These are phyloP conservation scores for Citeromyces hawaiiensis DNA, from an alignment of 1,139 yeast species.

Conservation along the genomic window DNA sequence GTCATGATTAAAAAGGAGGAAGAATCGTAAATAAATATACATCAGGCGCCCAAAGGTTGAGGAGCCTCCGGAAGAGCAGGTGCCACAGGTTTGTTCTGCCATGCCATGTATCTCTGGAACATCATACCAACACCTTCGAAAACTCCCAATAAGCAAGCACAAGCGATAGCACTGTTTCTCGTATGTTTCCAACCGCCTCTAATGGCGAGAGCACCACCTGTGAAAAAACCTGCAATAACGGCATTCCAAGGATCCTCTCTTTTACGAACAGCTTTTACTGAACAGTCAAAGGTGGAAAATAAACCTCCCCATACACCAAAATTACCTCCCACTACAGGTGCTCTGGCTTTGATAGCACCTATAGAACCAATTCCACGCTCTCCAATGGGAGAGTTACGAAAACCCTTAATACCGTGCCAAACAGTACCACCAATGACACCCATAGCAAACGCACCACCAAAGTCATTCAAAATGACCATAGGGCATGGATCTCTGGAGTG, in stretches of 20 bases:
- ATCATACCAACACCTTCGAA: slow-evolving; percentile 98
- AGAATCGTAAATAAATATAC: neutral
- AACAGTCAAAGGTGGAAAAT: slow-evolving; percentile 90
- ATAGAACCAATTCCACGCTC: slow-evolving; percentile 87
- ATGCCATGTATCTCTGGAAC: slow-evolving; percentile 83
- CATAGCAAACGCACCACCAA: slow-evolving; percentile 98
- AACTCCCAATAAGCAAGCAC: slow-evolving; percentile 94
- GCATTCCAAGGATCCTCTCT: slow-evolving; percentile 99
- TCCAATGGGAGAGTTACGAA: slow-evolving; percentile 94
- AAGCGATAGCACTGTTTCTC: slow-evolving; percentile 90
- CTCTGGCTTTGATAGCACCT: slow-evolving; percentile 87
- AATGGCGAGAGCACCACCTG: slow-evolving; percentile 95
- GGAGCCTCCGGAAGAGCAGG: slow-evolving; percentile 55
- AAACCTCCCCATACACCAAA: slow-evolving; percentile 99
- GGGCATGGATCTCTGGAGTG: slow-evolving; percentile 99
- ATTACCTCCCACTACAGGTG: slow-evolving; percentile 98
- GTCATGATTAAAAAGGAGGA: no score
- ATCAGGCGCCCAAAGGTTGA: slow-evolving; percentile 27
- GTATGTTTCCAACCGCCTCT: slow-evolving; percentile 99
- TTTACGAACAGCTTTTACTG: slow-evolving; percentile 88
- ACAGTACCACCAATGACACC: slow-evolving; percentile 97
- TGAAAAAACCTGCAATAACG: slow-evolving; percentile 93
- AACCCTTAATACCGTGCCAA: slow-evolving; percentile 99
- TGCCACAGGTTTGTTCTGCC: slow-evolving; percentile 71
- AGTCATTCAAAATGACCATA: slow-evolving; percentile 85